phyloP scores from a whole-genome alignment of 441 rosid genomes.

The Adansonia madagascariensis region DNA sequence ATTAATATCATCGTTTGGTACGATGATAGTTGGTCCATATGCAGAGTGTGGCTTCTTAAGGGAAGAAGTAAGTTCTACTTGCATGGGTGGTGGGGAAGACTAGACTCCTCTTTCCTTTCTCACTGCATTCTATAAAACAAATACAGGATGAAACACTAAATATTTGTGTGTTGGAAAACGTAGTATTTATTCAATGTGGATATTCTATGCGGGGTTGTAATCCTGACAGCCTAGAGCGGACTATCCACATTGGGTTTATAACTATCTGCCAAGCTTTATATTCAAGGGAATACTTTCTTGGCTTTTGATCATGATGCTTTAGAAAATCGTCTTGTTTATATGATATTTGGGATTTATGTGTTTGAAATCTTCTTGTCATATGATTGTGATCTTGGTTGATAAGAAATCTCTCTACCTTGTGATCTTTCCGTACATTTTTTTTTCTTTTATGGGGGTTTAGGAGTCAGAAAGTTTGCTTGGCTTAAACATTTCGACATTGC shows the following conservation, averaged over 20 bases:
- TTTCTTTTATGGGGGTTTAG: neutral
- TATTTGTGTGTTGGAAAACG: slow-evolving; percentile 43
- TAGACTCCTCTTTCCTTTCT: slow-evolving; percentile 31
- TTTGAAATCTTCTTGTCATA: slow-evolving; percentile 11
- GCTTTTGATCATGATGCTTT: slow-evolving; percentile 33
- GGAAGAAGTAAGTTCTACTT: slow-evolving; percentile 56
- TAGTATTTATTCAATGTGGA: slow-evolving; percentile 36
- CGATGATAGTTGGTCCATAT: slow-evolving; percentile 31
- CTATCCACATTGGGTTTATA: slow-evolving; percentile 32
- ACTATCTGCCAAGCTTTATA: slow-evolving; percentile 29
- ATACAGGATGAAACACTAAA: slow-evolving; percentile 29
- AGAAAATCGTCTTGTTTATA: slow-evolving; percentile 29
- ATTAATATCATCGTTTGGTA: slow-evolving; percentile 14
- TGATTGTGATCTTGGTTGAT: neutral
- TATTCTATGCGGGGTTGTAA: slow-evolving; percentile 35
- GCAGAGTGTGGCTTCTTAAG: slow-evolving; percentile 37
- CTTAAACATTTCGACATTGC: neutral
- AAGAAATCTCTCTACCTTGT: slow-evolving; percentile 12
- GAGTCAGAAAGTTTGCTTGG: neutral
- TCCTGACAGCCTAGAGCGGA: slow-evolving; percentile 34
- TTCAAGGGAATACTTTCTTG: slow-evolving; percentile 22
- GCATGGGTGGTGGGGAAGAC: slow-evolving; percentile 37
- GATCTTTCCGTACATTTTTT: neutral
- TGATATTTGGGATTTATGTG: slow-evolving; percentile 27
- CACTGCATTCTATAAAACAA: slow-evolving; percentile 38